These are phyloP conservation scores for Dactylonectria estremocensis DNA, from an alignment of 2,329 filamentous ascomycete genomes.

Conservation along the genomic window DNA sequence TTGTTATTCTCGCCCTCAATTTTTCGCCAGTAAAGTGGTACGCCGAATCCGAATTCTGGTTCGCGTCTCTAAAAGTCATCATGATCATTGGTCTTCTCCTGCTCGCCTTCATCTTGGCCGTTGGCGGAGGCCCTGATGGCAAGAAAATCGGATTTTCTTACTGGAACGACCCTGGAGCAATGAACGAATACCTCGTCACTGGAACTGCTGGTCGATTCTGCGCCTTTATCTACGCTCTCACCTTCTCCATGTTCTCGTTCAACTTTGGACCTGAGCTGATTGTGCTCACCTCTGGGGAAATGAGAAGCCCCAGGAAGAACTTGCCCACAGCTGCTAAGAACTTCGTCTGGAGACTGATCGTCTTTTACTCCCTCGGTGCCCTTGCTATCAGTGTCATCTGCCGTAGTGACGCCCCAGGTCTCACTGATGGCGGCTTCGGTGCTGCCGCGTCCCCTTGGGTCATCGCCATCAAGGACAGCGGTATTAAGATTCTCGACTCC, in stretches of 20 bases:
- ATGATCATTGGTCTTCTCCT: slow-evolving; percentile 29
- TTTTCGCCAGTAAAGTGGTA: slow-evolving; percentile 18
- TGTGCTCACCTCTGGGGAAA: slow-evolving; percentile 74
- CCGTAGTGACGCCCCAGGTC: slow-evolving; percentile 27
- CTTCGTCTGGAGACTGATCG: slow-evolving; percentile 79
- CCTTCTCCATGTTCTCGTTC: slow-evolving; percentile 72
- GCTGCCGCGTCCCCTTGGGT: slow-evolving; percentile 64
- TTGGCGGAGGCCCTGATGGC: slow-evolving; percentile 78
- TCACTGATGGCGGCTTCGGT: slow-evolving; percentile 23
- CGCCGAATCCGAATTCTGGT: slow-evolving; percentile 30
- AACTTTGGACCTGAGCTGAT: slow-evolving; percentile 75
- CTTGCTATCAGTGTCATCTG: slow-evolving; percentile 73
- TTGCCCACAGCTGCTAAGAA: slow-evolving; percentile 80
- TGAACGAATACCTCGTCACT: slow-evolving; percentile 71
- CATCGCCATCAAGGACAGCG: slow-evolving; percentile 64
- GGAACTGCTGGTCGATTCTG: slow-evolving; percentile 77
- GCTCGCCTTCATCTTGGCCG: slow-evolving; percentile 19
- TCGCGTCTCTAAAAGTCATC: slow-evolving; percentile 26
- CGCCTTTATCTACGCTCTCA: slow-evolving; percentile 77
- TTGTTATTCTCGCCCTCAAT: slow-evolving; percentile 19
- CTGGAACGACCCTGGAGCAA: slow-evolving; percentile 76
- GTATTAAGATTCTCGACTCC: slow-evolving; percentile 58
- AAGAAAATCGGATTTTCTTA: slow-evolving; percentile 78
- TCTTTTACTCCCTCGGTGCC: slow-evolving; percentile 80
- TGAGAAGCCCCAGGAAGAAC: slow-evolving; percentile 75